phyloP scores from a whole-genome alignment of 768 basidiomycete genomes.

The Lactarius akahatsu region DNA sequence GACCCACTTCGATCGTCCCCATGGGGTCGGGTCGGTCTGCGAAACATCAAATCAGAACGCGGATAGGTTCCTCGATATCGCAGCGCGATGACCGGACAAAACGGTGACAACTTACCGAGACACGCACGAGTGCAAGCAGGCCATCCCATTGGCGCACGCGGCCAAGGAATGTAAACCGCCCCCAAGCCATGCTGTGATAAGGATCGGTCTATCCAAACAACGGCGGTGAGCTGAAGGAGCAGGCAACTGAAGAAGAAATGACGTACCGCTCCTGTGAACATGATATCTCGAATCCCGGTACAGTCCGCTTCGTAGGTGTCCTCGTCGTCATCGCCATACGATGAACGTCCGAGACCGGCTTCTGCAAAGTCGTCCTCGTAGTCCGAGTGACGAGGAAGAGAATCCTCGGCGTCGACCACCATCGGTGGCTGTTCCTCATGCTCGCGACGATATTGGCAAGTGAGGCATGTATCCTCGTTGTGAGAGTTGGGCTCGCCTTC shows the following conservation, averaged over 20 bases:
- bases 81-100: not conserved
- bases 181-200: conserved; percentile 40
- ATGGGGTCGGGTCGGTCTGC: conserved; percentile 19
- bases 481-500: conserved; percentile 44
- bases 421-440: conserved; percentile 12
- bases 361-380: conserved; percentile 32
- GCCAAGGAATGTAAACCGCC: conserved; percentile 38
- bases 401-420: conserved; percentile 2
- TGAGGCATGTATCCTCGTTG: conserved; percentile 40
- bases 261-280: conserved; percentile 59
- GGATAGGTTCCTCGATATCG: not conserved
- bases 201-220: conserved; percentile 46
- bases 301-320: conserved; percentile 39
- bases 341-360: conserved; percentile 28
- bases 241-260: not conserved
- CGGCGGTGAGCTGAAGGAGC: not conserved
- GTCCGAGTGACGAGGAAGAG: conserved; percentile 16
- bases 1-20: conserved; percentile 38
- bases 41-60: conserved; percentile 1
- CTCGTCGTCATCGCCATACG: conserved; percentile 35
- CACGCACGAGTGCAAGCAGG: conserved; percentile 39
- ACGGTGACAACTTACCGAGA: conserved; percentile 29
- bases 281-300: conserved; percentile 56
- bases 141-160: conserved; percentile 41
- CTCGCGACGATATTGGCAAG: conserved; percentile 25